Evolutionary conservation across 352 stramenopile species (phyloP), one percentile per base, ranked within the genome.

Genomic region (Plasmopara viticola): DNA sequence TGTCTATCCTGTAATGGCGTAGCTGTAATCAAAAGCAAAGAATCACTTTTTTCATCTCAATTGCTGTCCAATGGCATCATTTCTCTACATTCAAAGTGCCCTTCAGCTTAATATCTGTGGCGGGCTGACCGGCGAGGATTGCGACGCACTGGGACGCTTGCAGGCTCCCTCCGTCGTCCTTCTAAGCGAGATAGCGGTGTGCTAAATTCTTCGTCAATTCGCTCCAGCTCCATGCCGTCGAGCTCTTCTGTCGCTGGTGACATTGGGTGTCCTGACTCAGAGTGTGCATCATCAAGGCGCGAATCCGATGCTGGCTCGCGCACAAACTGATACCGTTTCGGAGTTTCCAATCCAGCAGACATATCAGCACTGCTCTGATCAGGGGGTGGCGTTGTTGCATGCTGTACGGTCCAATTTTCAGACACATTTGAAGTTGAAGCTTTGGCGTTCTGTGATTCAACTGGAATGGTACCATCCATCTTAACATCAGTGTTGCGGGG

Each of bases 191-290:
- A 76, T 33, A 84, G 72, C 14, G 76, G 76, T 45, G 80, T 89
- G 62, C 74, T 87, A 64, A 90, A 90, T 60, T 90, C 80, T 50
- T 90, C 80, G 55, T 90, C 80, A 47, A 90, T 85, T 46, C 73
- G 66, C 50, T 90, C 80, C 9, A 88, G 58, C 58, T 90, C 78
- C 78, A 90, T 58, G 18, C 64, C 68, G 41, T 89, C 74, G 12
- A 87, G 61, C 53, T 89, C 80, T 12, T 77, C 70, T 14, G 78
- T 70, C 9, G 75, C 79, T 4, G 71, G 77, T 43, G 79, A 90
- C 40, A 62, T 72, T 6, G 56, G 44, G 6, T 56, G 48, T 14
- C 69, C 58, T 14, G 54, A 58, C 37, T 75, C 52, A 9, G 41
- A 44, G 15, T 64, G 65, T 41, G 48, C 53, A 44, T 56, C 60